These are phyloP conservation scores for Myochromella boudieri DNA, from an alignment of 768 basidiomycete species.

Conservation along the genomic window DNA sequence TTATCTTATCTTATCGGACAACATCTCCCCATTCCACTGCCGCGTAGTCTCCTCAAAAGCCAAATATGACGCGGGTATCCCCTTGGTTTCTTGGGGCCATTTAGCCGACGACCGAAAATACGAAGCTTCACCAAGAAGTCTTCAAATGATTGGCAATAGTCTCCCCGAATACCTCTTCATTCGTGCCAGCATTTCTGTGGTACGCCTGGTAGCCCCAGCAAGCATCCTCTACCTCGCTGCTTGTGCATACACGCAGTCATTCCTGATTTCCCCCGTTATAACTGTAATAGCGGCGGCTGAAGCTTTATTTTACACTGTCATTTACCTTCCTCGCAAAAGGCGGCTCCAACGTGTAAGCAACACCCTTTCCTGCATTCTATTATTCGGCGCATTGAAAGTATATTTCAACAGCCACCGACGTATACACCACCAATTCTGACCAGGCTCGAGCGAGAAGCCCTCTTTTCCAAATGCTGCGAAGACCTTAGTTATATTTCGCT, in stretches of 20 bases:
- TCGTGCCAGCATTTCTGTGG: slow-evolving; percentile 37
- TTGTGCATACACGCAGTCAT: slow-evolving; percentile 22
- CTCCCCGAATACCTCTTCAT: slow-evolving; percentile 56
- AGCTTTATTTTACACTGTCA: slow-evolving; percentile 44
- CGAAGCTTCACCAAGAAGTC: no score
- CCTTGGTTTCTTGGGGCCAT: no score
- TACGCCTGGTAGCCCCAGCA: slow-evolving; percentile 50
- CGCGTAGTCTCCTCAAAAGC: no score
- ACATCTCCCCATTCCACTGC: no score
- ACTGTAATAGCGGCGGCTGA: slow-evolving; percentile 41
- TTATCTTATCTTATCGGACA: no score
- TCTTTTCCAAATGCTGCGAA: slow-evolving; percentile 49
- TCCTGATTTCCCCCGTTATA: slow-evolving; percentile 28
- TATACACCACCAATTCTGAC: slow-evolving; percentile 34
- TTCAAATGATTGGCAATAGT: slow-evolving; percentile 47
- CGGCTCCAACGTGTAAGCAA: slow-evolving; percentile 48
- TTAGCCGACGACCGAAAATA: no score
- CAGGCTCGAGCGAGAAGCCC: slow-evolving; percentile 40
- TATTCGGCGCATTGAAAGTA: background rate
- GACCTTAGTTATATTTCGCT: slow-evolving; percentile 15
- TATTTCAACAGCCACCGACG: slow-evolving; percentile 27
- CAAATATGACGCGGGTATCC: no score
- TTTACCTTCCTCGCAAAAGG: slow-evolving; percentile 48
- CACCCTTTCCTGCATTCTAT: background rate
- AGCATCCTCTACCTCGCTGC: slow-evolving; percentile 39